Evolutionary conservation across 768 basidiomycete species (phyloP).

Genomic region (Russula virescens): DNA sequence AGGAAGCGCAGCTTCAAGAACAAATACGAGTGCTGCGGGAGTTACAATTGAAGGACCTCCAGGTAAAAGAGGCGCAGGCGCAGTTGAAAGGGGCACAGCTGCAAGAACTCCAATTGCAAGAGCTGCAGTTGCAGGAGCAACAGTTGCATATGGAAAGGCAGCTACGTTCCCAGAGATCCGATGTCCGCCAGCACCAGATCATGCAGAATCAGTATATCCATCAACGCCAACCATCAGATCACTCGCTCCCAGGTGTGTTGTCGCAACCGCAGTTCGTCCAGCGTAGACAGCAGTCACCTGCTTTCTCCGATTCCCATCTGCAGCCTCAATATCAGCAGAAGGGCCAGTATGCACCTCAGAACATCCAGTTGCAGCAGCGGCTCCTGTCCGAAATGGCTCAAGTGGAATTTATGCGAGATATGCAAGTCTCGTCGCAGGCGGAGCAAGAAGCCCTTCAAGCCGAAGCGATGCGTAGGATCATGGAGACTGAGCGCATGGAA

Average conservation of each 20-base stretch:
- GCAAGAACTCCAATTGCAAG: constrained; percentile 32
- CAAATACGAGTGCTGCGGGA: constrained; percentile 37
- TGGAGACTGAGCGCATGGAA: constrained; percentile 86
- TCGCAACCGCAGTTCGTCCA: constrained; percentile 39
- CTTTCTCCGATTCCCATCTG: constrained; percentile 25
- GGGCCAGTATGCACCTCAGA: constrained; percentile 51
- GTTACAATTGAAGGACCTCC: constrained; percentile 23
- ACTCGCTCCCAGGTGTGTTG: constrained; percentile 44
- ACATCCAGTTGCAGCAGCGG: constrained; percentile 67
- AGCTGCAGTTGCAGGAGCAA: constrained; percentile 29
- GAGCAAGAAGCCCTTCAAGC: constrained; percentile 66
- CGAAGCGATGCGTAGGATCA: constrained; percentile 84
- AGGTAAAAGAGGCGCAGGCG: constrained; percentile 31
- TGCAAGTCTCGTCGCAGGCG: constrained; percentile 52
- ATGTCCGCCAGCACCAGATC: constrained; percentile 24
- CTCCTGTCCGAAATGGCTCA: constrained; percentile 73
- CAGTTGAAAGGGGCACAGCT: constrained; percentile 35
- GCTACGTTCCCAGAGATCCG: constrained; percentile 23
- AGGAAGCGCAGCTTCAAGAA: constrained; percentile 60
- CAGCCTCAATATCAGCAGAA: constrained; percentile 46
- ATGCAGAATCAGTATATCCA: constrained; percentile 32
- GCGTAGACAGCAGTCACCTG: constrained; percentile 41
- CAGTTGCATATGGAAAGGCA: constrained; percentile 22
- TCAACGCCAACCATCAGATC: constrained; percentile 41
- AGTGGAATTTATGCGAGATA: constrained; percentile 57